Base-by-base conservation (phyloP, 2,329 filamentous ascomycete species). In the Berkeleyomyces basicola region DNA sequence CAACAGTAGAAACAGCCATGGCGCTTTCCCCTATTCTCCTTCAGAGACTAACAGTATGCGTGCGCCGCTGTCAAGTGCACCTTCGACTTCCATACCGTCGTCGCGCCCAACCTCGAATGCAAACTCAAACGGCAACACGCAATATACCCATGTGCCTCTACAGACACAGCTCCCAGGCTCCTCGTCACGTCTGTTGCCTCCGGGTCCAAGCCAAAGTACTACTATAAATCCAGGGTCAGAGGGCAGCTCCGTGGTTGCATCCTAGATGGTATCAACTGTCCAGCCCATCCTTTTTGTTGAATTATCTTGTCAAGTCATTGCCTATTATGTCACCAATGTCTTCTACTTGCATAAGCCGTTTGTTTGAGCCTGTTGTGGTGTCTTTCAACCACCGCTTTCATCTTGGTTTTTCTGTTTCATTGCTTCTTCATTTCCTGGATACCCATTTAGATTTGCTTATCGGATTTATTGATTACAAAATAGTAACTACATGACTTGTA, bases 381-480 rank as follows among this genome's bases (percentile, higher is more conserved):
- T 11, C 31, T 44, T 36, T 43, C 39, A 14, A 33, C 31, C n/a
- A 44, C 46, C 36, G 46, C 16, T 55, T 42, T 55, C n/a, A 3
- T 49, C 31, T 49, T 49, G 6, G 7, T 4, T 59, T 44, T 36
- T 47, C 14, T 23, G 36, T 2, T 60, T 60, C 9, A 44, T 51
- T 39, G 16, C 51, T 36, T 9, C 11, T 16, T 51, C 47, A 44
- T 49, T 49, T 60, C 43, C 16, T 63, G 58, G 61, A 62, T 62
- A 62, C 61, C 61, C 61, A 49, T 57, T 62, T 58, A 62, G 39
- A 55, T 44, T 43, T 58, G 16, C 39, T 43, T 33, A 46, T 36
- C 58, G 16, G 43, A 46, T 59, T 59, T 42, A 46, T 16, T 59
- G 40, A 43, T 43, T 42, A 36, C 43, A 59, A n/a, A 42, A 59